Conservation (phyloP, 768 basidiomycete species). For the Termitomyces sp. region DNA sequence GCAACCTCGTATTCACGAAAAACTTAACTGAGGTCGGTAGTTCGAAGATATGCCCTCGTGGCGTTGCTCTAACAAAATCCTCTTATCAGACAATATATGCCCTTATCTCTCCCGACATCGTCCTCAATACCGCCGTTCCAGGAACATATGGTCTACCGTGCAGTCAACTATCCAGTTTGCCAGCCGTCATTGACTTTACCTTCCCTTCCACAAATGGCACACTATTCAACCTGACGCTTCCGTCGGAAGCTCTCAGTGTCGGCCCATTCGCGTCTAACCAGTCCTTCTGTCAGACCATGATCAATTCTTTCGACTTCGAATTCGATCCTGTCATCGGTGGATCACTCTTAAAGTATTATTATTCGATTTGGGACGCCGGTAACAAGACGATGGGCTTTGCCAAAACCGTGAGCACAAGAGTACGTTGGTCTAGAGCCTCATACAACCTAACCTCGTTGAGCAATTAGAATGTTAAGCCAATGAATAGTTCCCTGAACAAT, state of each 20-base stretch:
- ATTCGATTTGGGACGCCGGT: constrained; percentile 55
- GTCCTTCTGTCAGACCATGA: constrained; percentile 52
- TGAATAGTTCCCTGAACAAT: too few relatives aligned
- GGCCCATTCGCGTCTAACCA: constrained; percentile 49
- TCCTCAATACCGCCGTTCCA: constrained; percentile 45
- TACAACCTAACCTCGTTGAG: too few relatives aligned
- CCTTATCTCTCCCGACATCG: constrained; percentile 53
- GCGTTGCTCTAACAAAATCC: not conserved
- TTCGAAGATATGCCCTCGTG: not conserved
- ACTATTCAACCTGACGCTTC: constrained; percentile 55
- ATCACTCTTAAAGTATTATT: constrained; percentile 53
- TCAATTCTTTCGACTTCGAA: constrained; percentile 50
- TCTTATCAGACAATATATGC: constrained; percentile 47
- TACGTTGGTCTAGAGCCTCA: too few relatives aligned
- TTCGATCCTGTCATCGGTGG: constrained; percentile 52
- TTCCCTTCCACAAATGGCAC: constrained; percentile 45
- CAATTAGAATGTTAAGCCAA: too few relatives aligned
- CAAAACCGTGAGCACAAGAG: too few relatives aligned
- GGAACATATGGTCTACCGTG: constrained; percentile 59
- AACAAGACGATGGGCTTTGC: constrained; percentile 22
- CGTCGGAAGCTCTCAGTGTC: constrained; percentile 52
- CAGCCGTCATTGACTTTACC: constrained; percentile 49
- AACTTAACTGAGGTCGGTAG: constrained; percentile 40
- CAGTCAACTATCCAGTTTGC: constrained; percentile 39
- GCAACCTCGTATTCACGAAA: constrained; percentile 51